Evolutionary conservation across 192 early-diverging fungal species (phyloP).

Genomic region (Kappamyces sp.): DNA sequence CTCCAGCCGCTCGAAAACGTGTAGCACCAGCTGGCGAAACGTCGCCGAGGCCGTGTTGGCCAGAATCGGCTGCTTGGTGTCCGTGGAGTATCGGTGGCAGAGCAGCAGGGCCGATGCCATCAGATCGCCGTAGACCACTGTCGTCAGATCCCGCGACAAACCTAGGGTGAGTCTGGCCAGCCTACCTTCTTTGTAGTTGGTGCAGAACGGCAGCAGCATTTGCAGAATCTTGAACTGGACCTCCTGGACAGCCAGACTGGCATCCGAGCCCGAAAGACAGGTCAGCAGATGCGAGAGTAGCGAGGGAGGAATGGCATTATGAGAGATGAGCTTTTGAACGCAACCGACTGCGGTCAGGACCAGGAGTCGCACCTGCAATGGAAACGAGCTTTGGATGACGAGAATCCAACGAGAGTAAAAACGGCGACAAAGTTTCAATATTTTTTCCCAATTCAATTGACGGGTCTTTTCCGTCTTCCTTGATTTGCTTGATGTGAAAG

Average conservation of each 20-base stretch:
- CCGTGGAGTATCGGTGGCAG: constrained; percentile 71
- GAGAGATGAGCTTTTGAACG: constrained; percentile 69
- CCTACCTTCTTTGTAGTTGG: constrained; percentile 53
- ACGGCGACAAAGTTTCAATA: constrained; percentile 75
- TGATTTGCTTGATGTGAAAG: constrained; percentile 49
- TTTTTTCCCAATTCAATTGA: constrained; percentile 62
- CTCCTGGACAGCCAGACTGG: constrained; percentile 64
- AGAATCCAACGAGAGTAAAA: constrained; percentile 79
- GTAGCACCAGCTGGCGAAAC: constrained; percentile 73
- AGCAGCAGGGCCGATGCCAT: constrained; percentile 79
- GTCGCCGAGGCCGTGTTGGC: constrained; percentile 84
- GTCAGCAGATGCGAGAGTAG: constrained; percentile 54
- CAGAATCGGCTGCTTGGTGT: constrained; percentile 73
- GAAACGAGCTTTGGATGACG: constrained; percentile 65
- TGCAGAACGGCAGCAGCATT: constrained; percentile 80
- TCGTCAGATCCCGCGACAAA: too few relatives aligned
- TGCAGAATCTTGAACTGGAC: constrained; percentile 92
- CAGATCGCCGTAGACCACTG: constrained; percentile 63
- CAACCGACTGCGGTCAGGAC: constrained; percentile 76
- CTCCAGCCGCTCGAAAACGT: constrained; percentile 79
- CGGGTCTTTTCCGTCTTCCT: constrained; percentile 36
- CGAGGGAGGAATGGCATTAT: constrained; percentile 69
- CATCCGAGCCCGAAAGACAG: constrained; percentile 53
- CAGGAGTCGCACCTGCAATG: neutral
- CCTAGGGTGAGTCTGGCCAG: too few relatives aligned